These are phyloP conservation scores for Diaporthe sp. DNA, from an alignment of 2,329 filamentous ascomycete genomes.

Conservation along the genomic window DNA sequence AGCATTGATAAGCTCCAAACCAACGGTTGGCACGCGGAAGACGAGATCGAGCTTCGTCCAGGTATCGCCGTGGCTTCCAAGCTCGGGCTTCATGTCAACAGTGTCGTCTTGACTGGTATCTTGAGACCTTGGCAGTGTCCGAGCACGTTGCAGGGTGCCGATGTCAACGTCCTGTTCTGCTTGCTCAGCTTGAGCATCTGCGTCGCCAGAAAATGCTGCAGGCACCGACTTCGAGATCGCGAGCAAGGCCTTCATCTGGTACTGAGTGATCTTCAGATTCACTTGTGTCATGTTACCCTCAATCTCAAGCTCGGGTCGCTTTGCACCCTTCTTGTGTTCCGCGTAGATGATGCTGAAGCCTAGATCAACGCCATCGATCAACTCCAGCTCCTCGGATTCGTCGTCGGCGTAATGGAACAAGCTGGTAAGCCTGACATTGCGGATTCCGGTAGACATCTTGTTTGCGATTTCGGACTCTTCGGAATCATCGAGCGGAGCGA, in stretches of 20 bases:
- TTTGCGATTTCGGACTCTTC: constrained; percentile 82
- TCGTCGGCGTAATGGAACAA: constrained; percentile 84
- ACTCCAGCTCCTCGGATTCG: constrained; percentile 86
- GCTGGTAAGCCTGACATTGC: constrained; percentile 91
- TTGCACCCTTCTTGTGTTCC: constrained; percentile 81
- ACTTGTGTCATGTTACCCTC: constrained; percentile 93
- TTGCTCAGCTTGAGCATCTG: constrained; percentile 78
- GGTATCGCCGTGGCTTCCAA: constrained; percentile 74
- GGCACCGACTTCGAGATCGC: constrained; percentile 91
- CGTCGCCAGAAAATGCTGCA: constrained; percentile 83
- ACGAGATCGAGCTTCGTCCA: constrained; percentile 96
- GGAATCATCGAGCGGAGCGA: constrained; percentile 85
- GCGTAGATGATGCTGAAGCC: constrained; percentile 93
- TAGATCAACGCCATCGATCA: constrained; percentile 97
- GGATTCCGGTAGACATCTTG: constrained; percentile 89
- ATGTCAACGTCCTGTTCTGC: constrained; percentile 80
- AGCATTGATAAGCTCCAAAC: constrained; percentile 86
- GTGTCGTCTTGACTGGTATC: constrained; percentile 58
- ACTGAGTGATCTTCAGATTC: constrained; percentile 89
- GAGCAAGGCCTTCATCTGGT: constrained; percentile 89
- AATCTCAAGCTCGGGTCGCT: constrained; percentile 91
- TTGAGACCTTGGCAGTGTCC: constrained; percentile 61
- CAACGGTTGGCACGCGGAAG: constrained; percentile 89
- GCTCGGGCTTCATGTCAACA: constrained; percentile 75
- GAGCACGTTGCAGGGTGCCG: constrained; percentile 61